Percentiles rank a stretch among this genome's conserved stretches.
Evolutionary conservation across 2,329 filamentous ascomycete genomes (phyloP).

Genomic region (Penicillium sp.): DNA sequence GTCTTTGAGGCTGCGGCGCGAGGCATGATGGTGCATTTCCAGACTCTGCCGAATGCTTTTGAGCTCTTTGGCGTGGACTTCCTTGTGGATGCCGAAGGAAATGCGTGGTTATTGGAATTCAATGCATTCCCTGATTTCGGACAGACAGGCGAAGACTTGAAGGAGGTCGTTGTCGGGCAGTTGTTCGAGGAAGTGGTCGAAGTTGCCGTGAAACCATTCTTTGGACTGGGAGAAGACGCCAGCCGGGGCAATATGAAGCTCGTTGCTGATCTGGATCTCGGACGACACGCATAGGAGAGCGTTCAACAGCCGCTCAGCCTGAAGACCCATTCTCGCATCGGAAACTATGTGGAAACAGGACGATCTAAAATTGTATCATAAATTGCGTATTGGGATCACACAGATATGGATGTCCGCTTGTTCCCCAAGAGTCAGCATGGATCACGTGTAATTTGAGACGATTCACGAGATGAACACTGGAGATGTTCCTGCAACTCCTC

Average conservation of each 20-base stretch:
- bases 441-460: too few species aligned
- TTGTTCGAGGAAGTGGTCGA: constrained; percentile 71
- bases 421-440: too few species aligned
- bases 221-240: constrained; percentile 38
- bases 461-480: too few species aligned
- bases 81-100: constrained; percentile 62
- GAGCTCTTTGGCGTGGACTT: constrained; percentile 92
- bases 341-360: too few species aligned
- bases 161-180: constrained; percentile 60
- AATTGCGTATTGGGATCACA: too few species aligned
- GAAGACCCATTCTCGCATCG: too few species aligned
- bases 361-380: too few species aligned
- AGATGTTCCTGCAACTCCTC: too few species aligned
- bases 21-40: constrained; percentile 84
- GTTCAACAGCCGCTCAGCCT: too few species aligned
- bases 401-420: too few species aligned
- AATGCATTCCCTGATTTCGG: constrained; percentile 96
- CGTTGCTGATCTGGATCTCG: constrained; percentile 39
- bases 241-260: constrained; percentile 30
- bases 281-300: constrained; percentile 24
- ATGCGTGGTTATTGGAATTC: constrained; percentile 75
- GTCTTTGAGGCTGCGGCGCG: constrained; percentile 80
- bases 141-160: constrained; percentile 75
- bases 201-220: constrained; percentile 62
- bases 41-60: constrained; percentile 79